Evolutionary conservation across 2,329 filamentous ascomycete genomes (phyloP), one percentile per base, ranked within the genome.

Genomic region (Cylindrodendrum hubeiense): DNA sequence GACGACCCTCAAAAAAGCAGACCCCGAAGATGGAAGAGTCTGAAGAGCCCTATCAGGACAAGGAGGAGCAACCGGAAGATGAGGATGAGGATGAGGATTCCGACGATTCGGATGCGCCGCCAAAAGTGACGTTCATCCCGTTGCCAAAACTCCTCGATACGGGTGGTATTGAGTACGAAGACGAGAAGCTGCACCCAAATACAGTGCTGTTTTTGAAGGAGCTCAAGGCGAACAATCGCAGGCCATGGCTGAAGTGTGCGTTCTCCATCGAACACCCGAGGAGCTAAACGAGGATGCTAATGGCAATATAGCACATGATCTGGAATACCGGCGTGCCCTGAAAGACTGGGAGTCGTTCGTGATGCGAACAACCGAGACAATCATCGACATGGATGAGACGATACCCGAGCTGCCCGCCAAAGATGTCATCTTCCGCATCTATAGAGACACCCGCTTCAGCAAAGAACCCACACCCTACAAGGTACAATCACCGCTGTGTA

Each of bases 381-480:
- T 97, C 58, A 87, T 87, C 21, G 89, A 91, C 63, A 85, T 86
- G 41, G 95, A 98, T 76, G 89, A 91, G 60, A 97, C 94, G 1
- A 89, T 97, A 44, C 95, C 95, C 1, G 94, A 97, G 72, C 82
- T 97, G 22, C 95, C 95, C 2, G 84, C 91, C 58, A 96, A 97
- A 78, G 94, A 97, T 76, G 83, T 97, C 71, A 89, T 94, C 51
- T 97, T 95, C 77, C 90, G 94, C 66, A 96, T 97, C 64, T 94
- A 97, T 79, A 86, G 94, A 72, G 94, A 97, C 73, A 87, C 96
- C 46, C 89, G 94, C 60, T 97, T 97, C 80, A 92, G 87, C 74
- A 92, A 93, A 71, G 91, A 97, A 74, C 92, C 88, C 21, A 96
- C 93, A 3, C 94, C 95, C 0, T 97, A 97, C 83, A 97, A 97